These are phyloP conservation scores for Dorcoceras hygrometricum DNA, from an alignment of 257 asterid species.

Conservation along the genomic window DNA sequence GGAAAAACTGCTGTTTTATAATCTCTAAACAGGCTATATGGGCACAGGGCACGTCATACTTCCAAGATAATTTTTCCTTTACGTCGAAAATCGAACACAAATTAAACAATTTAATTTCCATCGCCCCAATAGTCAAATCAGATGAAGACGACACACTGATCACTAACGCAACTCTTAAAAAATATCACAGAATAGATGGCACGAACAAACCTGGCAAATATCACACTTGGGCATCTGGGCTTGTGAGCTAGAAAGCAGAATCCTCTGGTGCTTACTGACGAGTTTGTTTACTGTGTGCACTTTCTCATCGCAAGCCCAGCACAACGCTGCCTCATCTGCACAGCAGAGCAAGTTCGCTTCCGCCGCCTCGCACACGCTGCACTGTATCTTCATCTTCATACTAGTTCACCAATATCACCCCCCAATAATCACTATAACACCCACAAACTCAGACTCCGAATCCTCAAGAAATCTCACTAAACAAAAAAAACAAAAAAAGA, in stretches of 20 bases:
- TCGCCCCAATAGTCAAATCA: too few species aligned
- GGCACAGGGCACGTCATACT: too few species aligned
- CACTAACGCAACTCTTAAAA: too few species aligned
- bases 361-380: constrained; percentile 75
- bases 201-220: constrained; percentile 64
- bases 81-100: too few species aligned
- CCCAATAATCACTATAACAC: not conserved
- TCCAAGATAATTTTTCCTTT: too few species aligned
- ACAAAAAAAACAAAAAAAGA: too few species aligned
- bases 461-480: too few species aligned
- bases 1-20: too few species aligned
- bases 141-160: too few species aligned
- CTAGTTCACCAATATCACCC: not conserved
- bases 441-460: not conserved
- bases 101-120: too few species aligned
- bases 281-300: constrained; percentile 83
- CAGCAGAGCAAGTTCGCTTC: constrained; percentile 80
- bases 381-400: constrained; percentile 74
- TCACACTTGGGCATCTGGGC: constrained; percentile 81
- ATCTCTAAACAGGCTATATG: too few species aligned
- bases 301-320: constrained; percentile 61
- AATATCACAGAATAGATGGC: too few species aligned
- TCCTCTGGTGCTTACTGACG: constrained; percentile 74
- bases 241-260: constrained; percentile 52
- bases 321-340: constrained; percentile 90